These are phyloP conservation scores for Chenopodium formosanum DNA, from an alignment of 148 eudicot genomes.

Conservation along the genomic window DNA sequence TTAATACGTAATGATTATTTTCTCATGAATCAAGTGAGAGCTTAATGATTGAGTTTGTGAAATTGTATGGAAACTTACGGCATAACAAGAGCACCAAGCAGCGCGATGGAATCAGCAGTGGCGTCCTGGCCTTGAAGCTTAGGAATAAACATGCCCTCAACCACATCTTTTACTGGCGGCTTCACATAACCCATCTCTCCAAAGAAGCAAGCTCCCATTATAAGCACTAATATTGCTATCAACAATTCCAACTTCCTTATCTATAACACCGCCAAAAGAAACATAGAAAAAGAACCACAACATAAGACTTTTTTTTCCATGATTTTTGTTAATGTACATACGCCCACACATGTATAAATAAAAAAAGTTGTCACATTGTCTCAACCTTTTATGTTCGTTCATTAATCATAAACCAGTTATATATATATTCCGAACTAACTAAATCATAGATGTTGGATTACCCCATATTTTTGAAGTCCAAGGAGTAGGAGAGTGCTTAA, in stretches of 20 bases:
- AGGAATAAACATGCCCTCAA: slow-evolving; percentile 65
- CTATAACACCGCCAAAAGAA: slow-evolving; percentile 26
- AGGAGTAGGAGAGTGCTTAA: slow-evolving; percentile 77
- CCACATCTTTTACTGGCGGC: slow-evolving; percentile 49
- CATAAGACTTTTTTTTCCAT: too few species aligned
- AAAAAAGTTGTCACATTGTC: not conserved
- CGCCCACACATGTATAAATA: too few species aligned
- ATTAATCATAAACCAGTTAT: not conserved
- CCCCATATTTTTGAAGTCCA: slow-evolving; percentile 85
- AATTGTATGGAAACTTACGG: slow-evolving; percentile 40
- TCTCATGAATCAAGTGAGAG: not conserved
- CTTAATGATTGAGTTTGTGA: too few species aligned
- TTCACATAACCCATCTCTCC: slow-evolving; percentile 63
- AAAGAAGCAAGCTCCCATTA: slow-evolving; percentile 78
- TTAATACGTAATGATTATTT: not conserved
- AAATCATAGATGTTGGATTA: slow-evolving; percentile 16
- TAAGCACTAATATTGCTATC: slow-evolving; percentile 52
- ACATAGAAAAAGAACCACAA: too few species aligned
- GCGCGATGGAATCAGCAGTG: slow-evolving; percentile 67
- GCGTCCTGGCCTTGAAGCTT: slow-evolving; percentile 55
- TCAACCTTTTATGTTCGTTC: not conserved
- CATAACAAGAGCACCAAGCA: slow-evolving; percentile 70
- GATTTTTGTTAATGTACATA: too few species aligned
- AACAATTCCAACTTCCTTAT: slow-evolving; percentile 68
- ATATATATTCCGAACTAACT: not conserved